Base-by-base conservation (phyloP, 805 yeast genomes). In the Naumovozyma castellii region DNA sequence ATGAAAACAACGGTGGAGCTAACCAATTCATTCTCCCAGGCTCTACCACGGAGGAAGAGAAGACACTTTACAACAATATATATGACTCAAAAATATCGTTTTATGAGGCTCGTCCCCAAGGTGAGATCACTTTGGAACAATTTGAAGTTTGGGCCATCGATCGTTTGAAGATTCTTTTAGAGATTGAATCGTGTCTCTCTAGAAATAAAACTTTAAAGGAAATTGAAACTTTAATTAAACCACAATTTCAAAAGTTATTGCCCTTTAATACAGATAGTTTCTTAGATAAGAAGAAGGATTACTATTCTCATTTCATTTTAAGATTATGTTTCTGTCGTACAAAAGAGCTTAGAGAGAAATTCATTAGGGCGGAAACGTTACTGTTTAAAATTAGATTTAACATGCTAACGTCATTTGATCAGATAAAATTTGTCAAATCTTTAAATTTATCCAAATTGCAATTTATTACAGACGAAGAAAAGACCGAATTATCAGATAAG, bases 81-180 rank as follows among this genome's bases (percentile, higher is more conserved):
- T 78, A 80, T 56, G 72, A 76, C 9, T 66, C 75, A 29, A 69
- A 94, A 37, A 66, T 92, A 37, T 77, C 85, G 16, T 76, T 90
- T 53, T 92, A 92, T 62, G 73, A 68, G 18, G 47, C 66, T 4
- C 92, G 95, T 9, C 97, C 97, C 0, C 63, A 71, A 25, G 78
- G 80, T 12, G 97, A 92, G 61, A 79, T 92, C 51, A 85, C 97
- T 0, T 62, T 92, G 14, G 97, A 88, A 47, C 84, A 92, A 53
- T 92, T 92, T 61, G 98, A 92, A 63, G 70, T 72, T 3, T 92
- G 97, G 96, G 97, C 97, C 3, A 80, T 92, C 40, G 97, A 90
- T 54, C 67, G 99, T 43, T 68, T 90, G 46, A 78, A 81, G 54
- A 75, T 92, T 6, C 68, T 92, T 43, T 73, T 87, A 40, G 95